Conservation (phyloP, 2,329 filamentous ascomycete genomes). For the Eurotiales sp. region DNA sequence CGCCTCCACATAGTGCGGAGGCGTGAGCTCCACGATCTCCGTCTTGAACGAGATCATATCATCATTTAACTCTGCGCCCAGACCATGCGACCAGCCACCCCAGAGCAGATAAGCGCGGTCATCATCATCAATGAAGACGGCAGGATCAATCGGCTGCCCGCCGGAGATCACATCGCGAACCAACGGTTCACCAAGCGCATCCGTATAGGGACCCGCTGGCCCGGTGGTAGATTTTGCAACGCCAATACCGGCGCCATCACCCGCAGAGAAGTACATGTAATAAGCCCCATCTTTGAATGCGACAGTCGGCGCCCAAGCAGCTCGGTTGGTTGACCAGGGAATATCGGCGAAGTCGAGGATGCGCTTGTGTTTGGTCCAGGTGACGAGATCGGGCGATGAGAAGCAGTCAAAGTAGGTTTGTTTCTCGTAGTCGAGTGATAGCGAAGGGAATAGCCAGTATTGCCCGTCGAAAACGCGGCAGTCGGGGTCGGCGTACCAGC, state of each 20-base stretch:
- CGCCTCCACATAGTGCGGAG: constrained; percentile 44
- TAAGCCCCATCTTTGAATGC: constrained; percentile 44
- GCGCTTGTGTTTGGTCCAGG: constrained; percentile 47
- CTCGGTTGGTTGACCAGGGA: constrained; percentile 43
- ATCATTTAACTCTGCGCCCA: constrained; percentile 41
- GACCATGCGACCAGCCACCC: constrained; percentile 42
- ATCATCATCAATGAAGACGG: constrained; percentile 43
- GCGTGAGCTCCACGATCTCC: constrained; percentile 46
- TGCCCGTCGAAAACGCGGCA: constrained; percentile 43
- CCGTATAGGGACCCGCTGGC: constrained; percentile 40
- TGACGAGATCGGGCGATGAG: constrained; percentile 47
- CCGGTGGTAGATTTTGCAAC: constrained; percentile 34
- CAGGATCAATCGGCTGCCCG: constrained; percentile 49
- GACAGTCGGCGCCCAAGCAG: constrained; percentile 49
- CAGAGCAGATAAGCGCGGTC: constrained; percentile 44
- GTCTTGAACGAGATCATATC: constrained; percentile 46
- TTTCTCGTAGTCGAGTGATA: constrained; percentile 42
- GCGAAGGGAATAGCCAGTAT: constrained; percentile 51
- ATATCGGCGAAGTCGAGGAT: constrained; percentile 41
- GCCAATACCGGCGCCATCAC: constrained; percentile 46
- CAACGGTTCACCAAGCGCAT: constrained; percentile 41
- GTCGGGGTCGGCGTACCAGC: constrained; percentile 53
- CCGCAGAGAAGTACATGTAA: constrained; percentile 51
- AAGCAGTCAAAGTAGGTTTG: constrained; percentile 53
- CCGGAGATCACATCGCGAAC: constrained; percentile 45